A percentile compares a stretch with the other conserved stretches of the same genome.
Evolutionary conservation across 495 filamentous ascomycete genomes (phyloP).

Genomic region (Collariella sp.): DNA sequence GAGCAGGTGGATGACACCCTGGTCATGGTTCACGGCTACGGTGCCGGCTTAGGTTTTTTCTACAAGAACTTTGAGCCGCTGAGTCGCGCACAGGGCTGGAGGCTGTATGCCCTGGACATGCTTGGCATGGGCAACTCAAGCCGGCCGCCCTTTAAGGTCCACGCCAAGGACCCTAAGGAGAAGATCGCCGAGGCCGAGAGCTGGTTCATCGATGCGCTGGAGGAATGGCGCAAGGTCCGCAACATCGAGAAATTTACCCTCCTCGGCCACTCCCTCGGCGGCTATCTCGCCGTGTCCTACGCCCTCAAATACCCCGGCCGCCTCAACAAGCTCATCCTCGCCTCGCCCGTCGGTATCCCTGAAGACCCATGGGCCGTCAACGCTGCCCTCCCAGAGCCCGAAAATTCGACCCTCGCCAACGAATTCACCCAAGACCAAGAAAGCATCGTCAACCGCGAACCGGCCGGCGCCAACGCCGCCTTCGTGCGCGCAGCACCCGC

Average conservation of each 20-base stretch:
- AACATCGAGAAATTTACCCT: slow-evolving; percentile 91
- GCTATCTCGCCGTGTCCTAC: slow-evolving; percentile 90
- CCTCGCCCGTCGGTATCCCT: slow-evolving; percentile 87
- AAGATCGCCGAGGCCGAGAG: slow-evolving; percentile 87
- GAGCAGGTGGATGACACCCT: slow-evolving; percentile 73
- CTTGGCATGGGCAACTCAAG: slow-evolving; percentile 90
- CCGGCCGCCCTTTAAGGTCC: slow-evolving; percentile 73
- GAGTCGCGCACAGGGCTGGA: slow-evolving; percentile 71
- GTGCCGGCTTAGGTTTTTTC: slow-evolving; percentile 91
- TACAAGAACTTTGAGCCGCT: slow-evolving; percentile 94
- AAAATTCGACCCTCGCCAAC: slow-evolving; percentile 56
- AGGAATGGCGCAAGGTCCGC: slow-evolving; percentile 85
- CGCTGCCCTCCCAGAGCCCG: slow-evolving; percentile 69
- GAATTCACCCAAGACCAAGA: slow-evolving; percentile 72
- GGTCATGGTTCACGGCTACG: slow-evolving; percentile 97
- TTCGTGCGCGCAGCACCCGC: slow-evolving; percentile 13
- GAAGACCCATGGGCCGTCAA: slow-evolving; percentile 88
- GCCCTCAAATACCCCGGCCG: slow-evolving; percentile 91
- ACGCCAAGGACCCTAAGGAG: slow-evolving; percentile 67
- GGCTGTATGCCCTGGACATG: slow-evolving; percentile 83
- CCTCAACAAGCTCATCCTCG: slow-evolving; percentile 90
- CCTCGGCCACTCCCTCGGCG: slow-evolving; percentile 85
- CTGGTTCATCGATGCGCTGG: slow-evolving; percentile 93
- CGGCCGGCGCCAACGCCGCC: slow-evolving; percentile 13
- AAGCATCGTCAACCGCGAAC: slow-evolving; percentile 36